Evolutionary conservation across 1,139 yeast species (phyloP), one percentile per base, ranked within the genome.

Genomic region (Yamadazyma triangularis): DNA sequence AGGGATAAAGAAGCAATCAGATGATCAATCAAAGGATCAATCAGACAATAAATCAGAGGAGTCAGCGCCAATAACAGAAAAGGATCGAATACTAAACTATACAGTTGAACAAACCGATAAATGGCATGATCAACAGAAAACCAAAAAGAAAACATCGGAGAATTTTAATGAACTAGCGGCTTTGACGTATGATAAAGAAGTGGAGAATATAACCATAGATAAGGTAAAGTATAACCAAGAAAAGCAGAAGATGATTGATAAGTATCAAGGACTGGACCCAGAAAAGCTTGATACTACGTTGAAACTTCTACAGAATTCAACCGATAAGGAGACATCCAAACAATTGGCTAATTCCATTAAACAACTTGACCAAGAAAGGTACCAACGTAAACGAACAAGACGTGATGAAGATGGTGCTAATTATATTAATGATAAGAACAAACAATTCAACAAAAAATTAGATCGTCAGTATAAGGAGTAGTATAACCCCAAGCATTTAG

Each of bases 361-460:
- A 23, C 62, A 62, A 24, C 62, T 64, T 28, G 67, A 63, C 28
- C 53, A 45, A 5, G 37, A 57, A 20, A 53, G 58, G 26, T 43
- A 47, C 46, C 53, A 45, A 10, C 26, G 26, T 11, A 40, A 45
- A 38, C 50, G 35, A 56, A 58, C 68, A 25, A 57, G 39, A 23
- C 46, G 47, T 4, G 61, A 47, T 12, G 66, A 59, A 9, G 66
- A 44, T 8, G 53, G 58, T 4, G 38, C 30, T 4, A 66, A 55
- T 8, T 62, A 53, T 47, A 75, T 87, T 50, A 86, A 83, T 50
- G 89, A 82, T 37, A 82, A 80, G 55, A 87, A 87, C 64, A 73
- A 72, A 48, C 83, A 81, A 47, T 87, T 86, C 57, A 87, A 86
- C 56, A 74, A 72, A 53, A 84, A 84, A 47, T 60, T 87, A 41